Percentiles rank a stretch among this genome's conserved stretches.
These are phyloP conservation scores for Aspergillus melleus DNA, from an alignment of 2,329 filamentous ascomycete genomes.

Conservation along the genomic window DNA sequence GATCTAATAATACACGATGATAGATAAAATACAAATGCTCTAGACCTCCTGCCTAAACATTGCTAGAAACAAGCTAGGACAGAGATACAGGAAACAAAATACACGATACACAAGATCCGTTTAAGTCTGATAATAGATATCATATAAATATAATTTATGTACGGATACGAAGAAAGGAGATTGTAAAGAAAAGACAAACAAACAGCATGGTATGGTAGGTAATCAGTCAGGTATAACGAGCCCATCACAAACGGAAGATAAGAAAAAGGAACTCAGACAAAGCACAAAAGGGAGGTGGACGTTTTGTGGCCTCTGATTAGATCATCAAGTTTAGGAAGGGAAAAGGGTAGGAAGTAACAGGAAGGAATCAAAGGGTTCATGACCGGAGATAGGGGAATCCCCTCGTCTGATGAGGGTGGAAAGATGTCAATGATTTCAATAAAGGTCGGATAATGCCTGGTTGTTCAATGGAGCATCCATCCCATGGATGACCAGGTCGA, in stretches of 20 bases:
- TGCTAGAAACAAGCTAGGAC: not conserved
- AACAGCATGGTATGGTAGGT: not conserved
- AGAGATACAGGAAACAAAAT: not conserved
- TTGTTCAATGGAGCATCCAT: not conserved
- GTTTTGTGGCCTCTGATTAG: not conserved
- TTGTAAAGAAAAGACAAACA: not conserved
- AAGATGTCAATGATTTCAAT: not conserved
- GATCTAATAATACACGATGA: not conserved
- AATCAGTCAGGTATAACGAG: not conserved
- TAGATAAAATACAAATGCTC: not conserved
- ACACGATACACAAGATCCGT: not conserved
- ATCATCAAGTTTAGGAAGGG: not conserved
- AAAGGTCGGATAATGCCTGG: not conserved
- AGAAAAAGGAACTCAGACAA: not conserved
- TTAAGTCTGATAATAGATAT: conserved; percentile 3
- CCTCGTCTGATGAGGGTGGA: not conserved
- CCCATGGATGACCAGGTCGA: not conserved
- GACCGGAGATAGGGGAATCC: not conserved
- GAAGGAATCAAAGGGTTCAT: not conserved
- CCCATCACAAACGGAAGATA: not conserved
- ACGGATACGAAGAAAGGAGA: conserved; percentile 4
- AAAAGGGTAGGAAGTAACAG: not conserved
- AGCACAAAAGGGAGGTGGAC: not conserved
- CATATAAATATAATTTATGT: conserved; percentile 6
- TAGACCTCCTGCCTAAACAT: not conserved